These are phyloP conservation scores for Leptodermis oblonga DNA, from an alignment of 257 asterid species.

Conservation along the genomic window DNA sequence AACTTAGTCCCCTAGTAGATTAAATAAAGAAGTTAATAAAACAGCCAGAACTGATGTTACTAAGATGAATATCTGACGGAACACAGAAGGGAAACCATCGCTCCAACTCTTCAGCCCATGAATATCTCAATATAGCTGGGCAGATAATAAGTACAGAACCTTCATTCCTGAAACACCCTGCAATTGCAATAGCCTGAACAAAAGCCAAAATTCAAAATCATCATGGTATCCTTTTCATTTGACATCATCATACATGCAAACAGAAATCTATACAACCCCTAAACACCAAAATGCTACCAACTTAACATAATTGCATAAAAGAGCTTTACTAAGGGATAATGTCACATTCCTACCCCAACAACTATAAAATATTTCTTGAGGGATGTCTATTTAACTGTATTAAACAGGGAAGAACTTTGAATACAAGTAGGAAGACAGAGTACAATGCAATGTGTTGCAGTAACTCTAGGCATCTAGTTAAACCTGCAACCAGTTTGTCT, in stretches of 20 bases:
- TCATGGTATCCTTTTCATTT: not conserved
- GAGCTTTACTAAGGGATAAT: not conserved
- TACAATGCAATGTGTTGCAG: not conserved
- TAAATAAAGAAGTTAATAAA: not conserved
- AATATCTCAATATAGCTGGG: constrained; percentile 84
- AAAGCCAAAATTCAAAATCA: constrained; percentile 26
- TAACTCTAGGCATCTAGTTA: not conserved
- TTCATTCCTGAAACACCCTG: constrained; percentile 76
- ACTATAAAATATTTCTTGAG: not conserved
- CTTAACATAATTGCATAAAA: not conserved
- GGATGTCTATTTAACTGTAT: not conserved
- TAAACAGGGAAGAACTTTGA: not conserved
- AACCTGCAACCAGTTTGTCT: not conserved
- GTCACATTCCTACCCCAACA: not conserved
- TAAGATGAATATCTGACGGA: constrained; percentile 92
- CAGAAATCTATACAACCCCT: not conserved
- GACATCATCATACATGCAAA: not conserved
- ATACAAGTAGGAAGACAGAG: not conserved
- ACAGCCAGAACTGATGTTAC: constrained; percentile 30
- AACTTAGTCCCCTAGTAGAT: not conserved
- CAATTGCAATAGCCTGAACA: constrained; percentile 79
- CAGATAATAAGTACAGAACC: constrained; percentile 92
- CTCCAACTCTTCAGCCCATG: constrained; percentile 98
- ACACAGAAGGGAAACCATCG: constrained; percentile 85
- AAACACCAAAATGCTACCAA: not conserved